Base-by-base conservation (phyloP, 129 eudicot species). In the Heracleum sosnowskyi region DNA sequence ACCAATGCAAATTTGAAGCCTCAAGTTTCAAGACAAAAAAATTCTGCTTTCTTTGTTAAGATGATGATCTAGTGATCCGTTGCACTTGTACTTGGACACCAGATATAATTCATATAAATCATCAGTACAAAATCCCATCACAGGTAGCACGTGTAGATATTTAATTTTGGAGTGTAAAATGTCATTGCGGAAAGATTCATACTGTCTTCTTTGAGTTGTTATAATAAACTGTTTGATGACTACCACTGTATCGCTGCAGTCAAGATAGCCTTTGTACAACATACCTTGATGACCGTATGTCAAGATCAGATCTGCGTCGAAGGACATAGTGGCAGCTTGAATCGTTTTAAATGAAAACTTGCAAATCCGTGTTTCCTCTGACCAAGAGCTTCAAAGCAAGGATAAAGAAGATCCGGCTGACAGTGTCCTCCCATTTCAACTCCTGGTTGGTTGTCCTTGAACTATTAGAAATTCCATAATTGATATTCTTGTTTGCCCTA, bases 1-100 rank as follows among this genome's bases (percentile, higher is more conserved):
- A 4, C 89, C 92, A 26, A 88, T 83, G 82, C 87, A 86, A 11
- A 88, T 88, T 7, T 75, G 69, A 29, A 88, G 89, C 20, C 89
- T 85, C 8, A 41, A 37, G 28, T 85, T 84, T 88, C 92, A 88
- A 15, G 85, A 33, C 18, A 85, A 24, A 13, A 78, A 81, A 64
- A 86, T 51, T 0, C 6, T 77, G 24, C 83, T 88, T 12, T 73
- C 41, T 1, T 28, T 28, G 35, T 81, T 82, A 10, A 88, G 75
- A 71, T 83, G 84, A 60, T 85, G 78, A 4, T 79, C 82, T 11
- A 86, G 82, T 3, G 87, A 86, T 31, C 90, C 87, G 34, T 81
- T 47, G 20, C 84, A 46, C 88, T 86, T 89, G 83, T 84, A 86
- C 72, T 79, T 85, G 4, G 85, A 86, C 22, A 88, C 86, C 34